A percentile compares a stretch with the other conserved stretches of the same genome.
These are phyloP conservation scores for Suillus tomentosus DNA, from an alignment of 768 basidiomycete species.

Conservation along the genomic window DNA sequence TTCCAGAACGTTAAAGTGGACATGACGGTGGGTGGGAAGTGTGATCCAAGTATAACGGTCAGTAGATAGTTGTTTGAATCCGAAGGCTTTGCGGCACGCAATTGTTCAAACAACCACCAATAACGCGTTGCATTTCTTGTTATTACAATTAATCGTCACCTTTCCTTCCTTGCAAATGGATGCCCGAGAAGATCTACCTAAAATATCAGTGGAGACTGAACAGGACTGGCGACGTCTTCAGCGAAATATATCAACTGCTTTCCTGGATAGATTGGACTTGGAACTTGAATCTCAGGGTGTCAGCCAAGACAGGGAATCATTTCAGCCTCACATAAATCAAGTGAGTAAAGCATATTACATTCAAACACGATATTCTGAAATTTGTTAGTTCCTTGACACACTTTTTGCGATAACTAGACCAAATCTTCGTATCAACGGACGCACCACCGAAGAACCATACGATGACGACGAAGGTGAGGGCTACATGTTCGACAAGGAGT, in stretches of 20 bases:
- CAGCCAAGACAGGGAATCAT: slow-evolving; percentile 45
- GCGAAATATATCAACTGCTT: slow-evolving; percentile 49
- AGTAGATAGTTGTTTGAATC: slow-evolving; percentile 5
- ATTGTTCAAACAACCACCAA: background rate
- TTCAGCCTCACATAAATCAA: slow-evolving; percentile 52
- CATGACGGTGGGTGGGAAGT: slow-evolving; percentile 35
- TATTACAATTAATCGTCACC: background rate
- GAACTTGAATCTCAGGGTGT: slow-evolving; percentile 44
- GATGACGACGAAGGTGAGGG: slow-evolving; percentile 53
- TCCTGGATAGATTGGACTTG: slow-evolving; percentile 47
- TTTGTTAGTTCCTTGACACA: slow-evolving; percentile 56
- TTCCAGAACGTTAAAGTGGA: slow-evolving; percentile 80
- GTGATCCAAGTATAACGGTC: slow-evolving; percentile 7
- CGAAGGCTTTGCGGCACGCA: slow-evolving; percentile 13
- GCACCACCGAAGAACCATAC: slow-evolving; percentile 67
- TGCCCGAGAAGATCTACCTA: slow-evolving; percentile 44
- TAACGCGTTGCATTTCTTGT: background rate
- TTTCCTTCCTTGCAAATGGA: slow-evolving; percentile 24
- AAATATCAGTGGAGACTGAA: slow-evolving; percentile 65
- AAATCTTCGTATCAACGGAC: slow-evolving; percentile 81
- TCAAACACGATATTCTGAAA: slow-evolving; percentile 11
- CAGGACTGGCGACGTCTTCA: slow-evolving; percentile 69
- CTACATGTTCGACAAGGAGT: background rate
- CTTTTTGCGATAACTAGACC: slow-evolving; percentile 63
- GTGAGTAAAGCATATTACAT: slow-evolving; percentile 34